phyloP scores from a whole-genome alignment of 345 rosid species.

The Hevea brasiliensis region DNA sequence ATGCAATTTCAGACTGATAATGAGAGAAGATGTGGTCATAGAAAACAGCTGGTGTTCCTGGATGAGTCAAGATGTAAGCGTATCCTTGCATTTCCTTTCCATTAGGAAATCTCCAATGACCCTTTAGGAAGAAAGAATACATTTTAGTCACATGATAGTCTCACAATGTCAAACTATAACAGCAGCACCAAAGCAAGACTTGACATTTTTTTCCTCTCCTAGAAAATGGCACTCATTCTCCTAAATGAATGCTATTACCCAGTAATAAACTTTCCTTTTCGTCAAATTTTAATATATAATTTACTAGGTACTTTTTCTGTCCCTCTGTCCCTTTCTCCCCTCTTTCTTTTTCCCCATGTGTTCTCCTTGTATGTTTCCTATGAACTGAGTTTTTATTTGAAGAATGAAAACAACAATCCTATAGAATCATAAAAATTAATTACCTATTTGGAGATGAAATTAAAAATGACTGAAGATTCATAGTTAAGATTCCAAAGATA shows the following conservation, averaged over 20 bases:
- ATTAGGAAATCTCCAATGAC: conserved; percentile 95
- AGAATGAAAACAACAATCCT: too few species aligned
- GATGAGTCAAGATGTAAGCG: conserved; percentile 92
- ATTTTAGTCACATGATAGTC: neutral
- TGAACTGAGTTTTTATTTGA: neutral
- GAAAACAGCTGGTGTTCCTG: conserved; percentile 95
- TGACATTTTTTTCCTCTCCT: neutral
- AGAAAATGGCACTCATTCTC: neutral
- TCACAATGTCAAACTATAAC: neutral
- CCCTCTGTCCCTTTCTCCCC: neutral
- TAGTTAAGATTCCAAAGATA: neutral
- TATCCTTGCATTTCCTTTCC: conserved; percentile 99
- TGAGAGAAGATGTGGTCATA: conserved; percentile 79
- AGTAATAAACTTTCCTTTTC: neutral
- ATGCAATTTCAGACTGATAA: conserved; percentile 61
- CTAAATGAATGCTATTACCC: neutral
- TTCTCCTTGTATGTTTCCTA: neutral
- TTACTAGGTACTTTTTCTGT: neutral
- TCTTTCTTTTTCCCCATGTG: neutral
- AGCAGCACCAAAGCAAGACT: neutral
- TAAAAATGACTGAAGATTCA: neutral
- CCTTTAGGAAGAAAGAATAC: conserved; percentile 37
- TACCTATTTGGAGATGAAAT: neutral
- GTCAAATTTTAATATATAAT: neutral
- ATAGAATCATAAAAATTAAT: neutral